A percentile compares a stretch with the other conserved stretches of the same genome.
These are phyloP conservation scores for Rhododendron molle DNA, from an alignment of 148 eudicot species.

Conservation along the genomic window DNA sequence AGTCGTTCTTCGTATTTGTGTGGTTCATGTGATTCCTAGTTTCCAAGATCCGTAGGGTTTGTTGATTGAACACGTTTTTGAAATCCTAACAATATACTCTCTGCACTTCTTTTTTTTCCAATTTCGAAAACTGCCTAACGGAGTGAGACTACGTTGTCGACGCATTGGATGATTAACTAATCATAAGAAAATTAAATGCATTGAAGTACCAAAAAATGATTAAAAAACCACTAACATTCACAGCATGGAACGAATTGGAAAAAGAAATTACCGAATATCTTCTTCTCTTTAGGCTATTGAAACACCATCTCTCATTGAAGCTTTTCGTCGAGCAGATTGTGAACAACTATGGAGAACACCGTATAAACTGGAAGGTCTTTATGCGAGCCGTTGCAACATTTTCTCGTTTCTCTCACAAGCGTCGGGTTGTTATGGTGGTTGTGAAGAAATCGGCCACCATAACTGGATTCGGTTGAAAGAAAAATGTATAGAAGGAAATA, in stretches of 20 bases:
- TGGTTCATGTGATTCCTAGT: neutral
- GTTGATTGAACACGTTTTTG: neutral
- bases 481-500: neutral
- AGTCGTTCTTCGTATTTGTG: neutral
- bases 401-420: neutral
- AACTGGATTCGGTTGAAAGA: neutral
- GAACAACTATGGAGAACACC: neutral
- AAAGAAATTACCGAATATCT: neutral
- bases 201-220: neutral
- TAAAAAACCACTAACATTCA: neutral
- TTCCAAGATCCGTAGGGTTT: neutral
- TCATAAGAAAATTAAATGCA: neutral
- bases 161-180: neutral
- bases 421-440: no score
- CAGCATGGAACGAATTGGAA: neutral
- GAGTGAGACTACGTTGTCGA: neutral
- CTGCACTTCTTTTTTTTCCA: neutral
- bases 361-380: neutral
- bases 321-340: neutral
- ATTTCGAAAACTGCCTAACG: neutral
- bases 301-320: neutral
- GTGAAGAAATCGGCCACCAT: no score
- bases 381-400: neutral
- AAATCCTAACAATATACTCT: neutral
- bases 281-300: neutral